Percentiles rank a stretch among this genome's conserved stretches.
Evolutionary conservation across 768 basidiomycete species (phyloP).

Genomic region (Hygrophorus pudorinus): DNA sequence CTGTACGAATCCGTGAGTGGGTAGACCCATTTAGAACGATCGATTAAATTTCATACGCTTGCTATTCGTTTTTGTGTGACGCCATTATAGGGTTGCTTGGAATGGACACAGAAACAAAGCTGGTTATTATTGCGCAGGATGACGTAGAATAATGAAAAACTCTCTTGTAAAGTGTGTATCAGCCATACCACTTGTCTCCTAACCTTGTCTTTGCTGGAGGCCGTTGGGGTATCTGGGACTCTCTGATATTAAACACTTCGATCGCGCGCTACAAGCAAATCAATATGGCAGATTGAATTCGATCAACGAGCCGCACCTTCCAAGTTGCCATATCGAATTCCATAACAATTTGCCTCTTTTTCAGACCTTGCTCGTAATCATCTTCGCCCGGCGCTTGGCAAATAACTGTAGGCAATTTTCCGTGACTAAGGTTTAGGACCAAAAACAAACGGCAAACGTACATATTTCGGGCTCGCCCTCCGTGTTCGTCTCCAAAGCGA

Average conservation of each 20-base stretch:
- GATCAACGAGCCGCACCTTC: too few relatives aligned
- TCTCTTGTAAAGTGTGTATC: conserved; percentile 4
- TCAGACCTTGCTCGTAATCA: conserved; percentile 53
- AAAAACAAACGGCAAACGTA: conserved; percentile 24
- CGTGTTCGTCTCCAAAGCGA: conserved; percentile 56
- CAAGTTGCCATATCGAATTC: conserved; percentile 89
- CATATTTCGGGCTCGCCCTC: conserved; percentile 71
- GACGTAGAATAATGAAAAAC: neutral
- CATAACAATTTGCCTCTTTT: conserved; percentile 79
- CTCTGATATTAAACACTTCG: conserved; percentile 71
- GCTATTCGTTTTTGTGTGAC: neutral
- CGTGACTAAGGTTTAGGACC: neutral
- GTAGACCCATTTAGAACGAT: neutral
- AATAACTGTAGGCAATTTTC: conserved; percentile 32
- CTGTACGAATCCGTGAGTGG: neutral
- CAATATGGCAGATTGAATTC: neutral
- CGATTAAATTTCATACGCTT: neutral
- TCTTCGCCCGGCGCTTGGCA: conserved; percentile 57
- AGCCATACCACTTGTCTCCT: conserved; percentile 71
- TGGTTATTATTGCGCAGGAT: neutral
- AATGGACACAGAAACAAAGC: conserved; percentile 1
- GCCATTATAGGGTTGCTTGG: too few relatives aligned
- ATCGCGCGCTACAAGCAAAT: conserved; percentile 59
- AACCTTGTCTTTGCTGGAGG: conserved; percentile 44
- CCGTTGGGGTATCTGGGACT: conserved; percentile 69